phyloP scores from a whole-genome alignment of 148 eudicot species.

The Persicaria maculosa region DNA sequence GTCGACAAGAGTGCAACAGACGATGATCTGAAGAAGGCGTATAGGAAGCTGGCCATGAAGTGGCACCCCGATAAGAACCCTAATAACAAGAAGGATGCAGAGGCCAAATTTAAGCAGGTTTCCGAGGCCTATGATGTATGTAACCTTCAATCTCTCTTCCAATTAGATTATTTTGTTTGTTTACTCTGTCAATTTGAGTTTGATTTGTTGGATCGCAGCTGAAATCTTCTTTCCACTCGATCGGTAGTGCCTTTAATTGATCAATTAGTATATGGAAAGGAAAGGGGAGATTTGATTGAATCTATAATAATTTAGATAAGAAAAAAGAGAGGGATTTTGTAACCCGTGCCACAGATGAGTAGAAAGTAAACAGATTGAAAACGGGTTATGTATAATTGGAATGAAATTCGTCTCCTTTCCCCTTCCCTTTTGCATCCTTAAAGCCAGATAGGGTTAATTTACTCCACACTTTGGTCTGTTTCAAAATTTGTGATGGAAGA shows the following conservation, averaged over 20 bases:
- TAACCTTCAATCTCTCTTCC: neutral
- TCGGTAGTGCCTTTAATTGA: neutral
- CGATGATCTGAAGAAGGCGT: conserved; percentile 19
- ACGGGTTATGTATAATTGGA: no score
- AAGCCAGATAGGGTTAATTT: no score
- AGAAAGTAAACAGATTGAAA: no score
- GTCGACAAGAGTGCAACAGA: conserved; percentile 12
- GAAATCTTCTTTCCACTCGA: neutral
- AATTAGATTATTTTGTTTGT: neutral
- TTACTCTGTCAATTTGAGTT: neutral
- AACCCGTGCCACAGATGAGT: no score
- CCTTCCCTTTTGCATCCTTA: no score
- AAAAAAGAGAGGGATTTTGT: no score
- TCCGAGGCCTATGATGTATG: conserved; percentile 18
- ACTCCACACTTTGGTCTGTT: no score
- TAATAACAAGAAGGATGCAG: conserved; percentile 18
- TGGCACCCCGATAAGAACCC: conserved; percentile 21
- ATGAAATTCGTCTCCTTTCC: no score
- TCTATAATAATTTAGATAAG: no score
- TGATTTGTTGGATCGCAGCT: neutral
- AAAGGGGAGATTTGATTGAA: no score
- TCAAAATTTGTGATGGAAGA: no score
- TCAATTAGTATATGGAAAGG: no score
- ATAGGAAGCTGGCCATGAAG: conserved; percentile 17
- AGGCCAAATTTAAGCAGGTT: conserved; percentile 17